phyloP scores from a whole-genome alignment of 164 flowering plant species.

The Nymphaea thermarum region DNA sequence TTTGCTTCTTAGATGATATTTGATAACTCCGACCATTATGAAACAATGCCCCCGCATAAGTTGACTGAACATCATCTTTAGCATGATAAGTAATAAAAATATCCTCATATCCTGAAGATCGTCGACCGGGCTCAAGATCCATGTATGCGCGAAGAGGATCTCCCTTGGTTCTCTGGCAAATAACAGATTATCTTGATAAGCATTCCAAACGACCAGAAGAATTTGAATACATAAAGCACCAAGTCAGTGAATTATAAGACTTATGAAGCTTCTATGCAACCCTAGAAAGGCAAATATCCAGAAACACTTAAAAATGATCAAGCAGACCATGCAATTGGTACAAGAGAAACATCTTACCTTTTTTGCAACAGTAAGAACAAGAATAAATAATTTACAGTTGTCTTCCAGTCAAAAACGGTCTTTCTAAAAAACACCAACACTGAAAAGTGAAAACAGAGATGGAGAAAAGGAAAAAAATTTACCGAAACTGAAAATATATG shows the following conservation, averaged over 20 bases:
- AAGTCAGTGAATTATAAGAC: too few relatives aligned
- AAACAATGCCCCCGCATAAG: constrained; percentile 89
- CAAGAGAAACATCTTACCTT: too few relatives aligned
- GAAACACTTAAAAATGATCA: too few relatives aligned
- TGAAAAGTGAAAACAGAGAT: too few relatives aligned
- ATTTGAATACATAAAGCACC: background rate
- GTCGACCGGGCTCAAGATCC: constrained; percentile 97
- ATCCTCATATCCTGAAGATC: constrained; percentile 73
- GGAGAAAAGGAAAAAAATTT: too few relatives aligned
- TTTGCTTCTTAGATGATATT: constrained; percentile 50
- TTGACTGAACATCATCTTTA: constrained; percentile 91
- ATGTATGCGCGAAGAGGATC: constrained; percentile 94
- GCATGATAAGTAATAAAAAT: constrained; percentile 91
- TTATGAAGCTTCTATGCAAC: background rate
- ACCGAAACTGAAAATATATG: too few relatives aligned
- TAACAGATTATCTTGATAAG: constrained; percentile 5
- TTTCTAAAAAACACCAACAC: too few relatives aligned
- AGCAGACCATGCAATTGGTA: too few relatives aligned
- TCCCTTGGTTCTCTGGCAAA: constrained; percentile 55
- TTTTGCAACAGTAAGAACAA: too few relatives aligned
- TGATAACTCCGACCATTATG: constrained; percentile 87
- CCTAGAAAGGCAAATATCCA: background rate
- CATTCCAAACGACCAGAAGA: background rate
- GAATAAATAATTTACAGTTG: too few relatives aligned
- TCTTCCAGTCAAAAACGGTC: too few relatives aligned